Percentiles rank a stretch among this genome's conserved stretches.
Evolutionary conservation across 2,329 filamentous ascomycete species (phyloP).

Genomic region (Cladosporium sp.): DNA sequence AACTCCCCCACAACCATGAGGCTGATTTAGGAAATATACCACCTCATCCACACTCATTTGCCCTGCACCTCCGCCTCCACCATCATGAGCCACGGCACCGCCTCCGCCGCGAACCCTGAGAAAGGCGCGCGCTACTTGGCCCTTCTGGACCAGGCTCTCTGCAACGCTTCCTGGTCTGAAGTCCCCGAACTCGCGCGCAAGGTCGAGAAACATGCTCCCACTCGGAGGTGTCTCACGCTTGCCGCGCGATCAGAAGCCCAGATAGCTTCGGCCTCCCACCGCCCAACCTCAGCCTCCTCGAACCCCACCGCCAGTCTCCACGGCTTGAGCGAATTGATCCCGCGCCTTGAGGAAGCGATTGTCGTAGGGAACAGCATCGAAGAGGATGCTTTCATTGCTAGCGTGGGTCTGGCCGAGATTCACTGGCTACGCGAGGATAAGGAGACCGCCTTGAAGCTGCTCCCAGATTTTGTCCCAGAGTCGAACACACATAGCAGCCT

Average conservation of each 20-base stretch:
- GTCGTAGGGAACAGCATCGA: constrained; percentile 34
- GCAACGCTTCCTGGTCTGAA: constrained; percentile 81
- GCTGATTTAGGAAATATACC: constrained; percentile 17
- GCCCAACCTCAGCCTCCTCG: constrained; percentile 45
- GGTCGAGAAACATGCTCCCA: constrained; percentile 85
- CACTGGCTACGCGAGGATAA: constrained; percentile 73
- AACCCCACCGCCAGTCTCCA: constrained; percentile 32
- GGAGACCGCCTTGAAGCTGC: constrained; percentile 54
- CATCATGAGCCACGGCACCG: constrained; percentile 32
- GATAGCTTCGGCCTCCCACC: constrained; percentile 46
- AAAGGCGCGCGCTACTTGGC: constrained; percentile 83
- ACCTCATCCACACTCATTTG: constrained; percentile 3
- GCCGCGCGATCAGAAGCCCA: constrained; percentile 50
- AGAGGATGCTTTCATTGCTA: constrained; percentile 69
- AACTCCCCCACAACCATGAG: not conserved
- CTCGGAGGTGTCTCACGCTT: constrained; percentile 39
- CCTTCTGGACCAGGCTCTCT: constrained; percentile 81
- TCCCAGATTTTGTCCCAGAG: constrained; percentile 36
- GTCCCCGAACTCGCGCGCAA: constrained; percentile 90
- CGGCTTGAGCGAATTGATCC: constrained; percentile 40
- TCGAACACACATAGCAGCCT: constrained; percentile 18
- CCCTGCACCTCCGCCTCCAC: constrained; percentile 19
- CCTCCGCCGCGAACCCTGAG: constrained; percentile 28
- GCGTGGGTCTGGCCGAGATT: constrained; percentile 80
- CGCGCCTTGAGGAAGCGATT: constrained; percentile 41